Conservation (phyloP, 495 filamentous ascomycete species). For the Beverwykella pulmonaria region DNA sequence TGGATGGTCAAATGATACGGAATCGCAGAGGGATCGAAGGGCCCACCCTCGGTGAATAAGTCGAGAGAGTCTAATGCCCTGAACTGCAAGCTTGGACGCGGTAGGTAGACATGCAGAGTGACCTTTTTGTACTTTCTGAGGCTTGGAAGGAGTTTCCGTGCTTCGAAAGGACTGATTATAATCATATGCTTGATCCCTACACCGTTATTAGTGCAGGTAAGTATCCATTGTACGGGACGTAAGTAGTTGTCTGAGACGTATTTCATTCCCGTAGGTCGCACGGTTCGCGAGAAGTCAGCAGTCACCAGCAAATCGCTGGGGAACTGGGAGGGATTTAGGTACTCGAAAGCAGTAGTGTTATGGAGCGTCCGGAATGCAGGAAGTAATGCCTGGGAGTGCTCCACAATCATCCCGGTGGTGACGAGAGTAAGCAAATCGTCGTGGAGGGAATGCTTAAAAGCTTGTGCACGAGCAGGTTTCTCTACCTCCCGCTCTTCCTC, state of each 20-base stretch:
- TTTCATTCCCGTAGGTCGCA: constrained; percentile 34
- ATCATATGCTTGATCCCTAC: constrained; percentile 46
- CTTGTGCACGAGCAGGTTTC: constrained; percentile 47
- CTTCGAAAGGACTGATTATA: constrained; percentile 67
- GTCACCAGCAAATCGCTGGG: constrained; percentile 55
- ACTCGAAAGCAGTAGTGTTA: constrained; percentile 46
- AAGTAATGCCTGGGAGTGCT: constrained; percentile 44
- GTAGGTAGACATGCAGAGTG: constrained; percentile 61
- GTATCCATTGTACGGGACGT: constrained; percentile 62
- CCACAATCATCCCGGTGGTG: constrained; percentile 31
- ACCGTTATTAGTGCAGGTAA: constrained; percentile 29
- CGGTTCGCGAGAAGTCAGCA: constrained; percentile 58
- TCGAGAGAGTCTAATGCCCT: constrained; percentile 12
- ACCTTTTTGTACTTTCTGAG: constrained; percentile 46
- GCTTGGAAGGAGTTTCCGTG: constrained; percentile 52
- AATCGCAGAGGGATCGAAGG: neutral
- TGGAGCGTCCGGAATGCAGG: constrained; percentile 54
- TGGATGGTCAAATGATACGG: neutral
- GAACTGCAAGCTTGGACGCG: constrained; percentile 49
- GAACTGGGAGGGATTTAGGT: constrained; percentile 47
- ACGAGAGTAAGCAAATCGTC: constrained; percentile 52
- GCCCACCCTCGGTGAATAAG: constrained; percentile 16
- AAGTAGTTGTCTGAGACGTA: constrained; percentile 55
- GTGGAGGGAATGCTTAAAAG: constrained; percentile 52
- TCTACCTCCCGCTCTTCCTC: constrained; percentile 62